Conservation (phyloP, 2,329 filamentous ascomycete species). For the Aspergillus piperis region DNA sequence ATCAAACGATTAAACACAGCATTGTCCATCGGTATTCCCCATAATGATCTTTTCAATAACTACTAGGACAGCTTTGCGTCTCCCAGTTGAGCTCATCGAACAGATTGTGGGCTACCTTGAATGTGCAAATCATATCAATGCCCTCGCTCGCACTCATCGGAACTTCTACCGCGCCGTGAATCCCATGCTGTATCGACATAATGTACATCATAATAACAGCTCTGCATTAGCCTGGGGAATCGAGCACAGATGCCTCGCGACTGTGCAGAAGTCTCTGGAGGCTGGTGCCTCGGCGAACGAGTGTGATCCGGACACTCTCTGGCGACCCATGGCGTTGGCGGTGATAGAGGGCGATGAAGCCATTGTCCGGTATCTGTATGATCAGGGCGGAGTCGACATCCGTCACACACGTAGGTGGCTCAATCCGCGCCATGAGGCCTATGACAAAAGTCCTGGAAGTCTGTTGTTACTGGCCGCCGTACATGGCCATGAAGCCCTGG, state of each 20-base stretch:
- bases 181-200: not conserved
- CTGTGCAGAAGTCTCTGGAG: not conserved
- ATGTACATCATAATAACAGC: not conserved
- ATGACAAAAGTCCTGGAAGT: not conserved
- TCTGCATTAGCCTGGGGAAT: not conserved
- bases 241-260: not conserved
- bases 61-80: not conserved
- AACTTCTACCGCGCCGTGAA: not conserved
- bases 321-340: conserved; percentile 3
- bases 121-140: not conserved
- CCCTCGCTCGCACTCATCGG: not conserved
- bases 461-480: not conserved
- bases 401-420: not conserved
- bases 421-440: not conserved
- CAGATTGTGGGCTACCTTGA: not conserved
- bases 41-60: not conserved
- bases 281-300: not conserved
- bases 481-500: not conserved
- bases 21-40: not conserved
- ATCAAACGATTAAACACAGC: too few species aligned
- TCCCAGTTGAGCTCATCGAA: not conserved
- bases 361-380: not conserved
- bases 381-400: not conserved
- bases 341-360: not conserved
- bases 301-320: not conserved